These are phyloP conservation scores for Solanum commersonii DNA, from an alignment of 257 asterid species.

Conservation along the genomic window DNA sequence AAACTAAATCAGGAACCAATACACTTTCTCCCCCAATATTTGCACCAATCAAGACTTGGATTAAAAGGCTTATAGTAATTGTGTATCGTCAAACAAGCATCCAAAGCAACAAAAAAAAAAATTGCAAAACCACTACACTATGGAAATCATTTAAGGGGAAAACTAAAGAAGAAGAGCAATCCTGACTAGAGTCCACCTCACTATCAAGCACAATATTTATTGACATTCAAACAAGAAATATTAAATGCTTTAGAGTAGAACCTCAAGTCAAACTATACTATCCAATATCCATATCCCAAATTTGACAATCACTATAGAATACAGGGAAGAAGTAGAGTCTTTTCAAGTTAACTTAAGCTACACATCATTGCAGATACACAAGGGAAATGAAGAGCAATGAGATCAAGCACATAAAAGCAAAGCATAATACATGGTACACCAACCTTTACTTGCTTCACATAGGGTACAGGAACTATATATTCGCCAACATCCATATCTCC, in stretches of 20 bases:
- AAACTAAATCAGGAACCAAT: neutral
- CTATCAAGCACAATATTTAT: neutral
- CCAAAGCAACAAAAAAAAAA: neutral
- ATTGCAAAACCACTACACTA: neutral
- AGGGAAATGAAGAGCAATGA: neutral
- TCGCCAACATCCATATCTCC: conserved; percentile 99
- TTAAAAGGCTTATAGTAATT: neutral
- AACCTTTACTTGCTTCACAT: conserved; percentile 99
- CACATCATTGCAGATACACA: neutral
- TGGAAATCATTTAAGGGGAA: neutral
- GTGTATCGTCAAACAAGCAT: neutral
- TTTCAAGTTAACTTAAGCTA: neutral
- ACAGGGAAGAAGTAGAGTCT: neutral
- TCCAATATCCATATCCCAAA: neutral
- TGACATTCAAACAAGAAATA: neutral
- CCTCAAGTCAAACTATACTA: neutral
- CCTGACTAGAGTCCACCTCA: neutral
- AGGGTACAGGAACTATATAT: conserved; percentile 89
- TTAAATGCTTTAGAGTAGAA: neutral
- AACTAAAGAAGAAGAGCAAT: neutral
- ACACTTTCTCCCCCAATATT: neutral
- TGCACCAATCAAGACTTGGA: neutral
- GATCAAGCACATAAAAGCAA: neutral
- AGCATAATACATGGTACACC: conserved; percentile 4
- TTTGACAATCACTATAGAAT: neutral